Evolutionary conservation across 352 stramenopile genomes (phyloP).

Genomic region (Elongisporangium prolatum): DNA sequence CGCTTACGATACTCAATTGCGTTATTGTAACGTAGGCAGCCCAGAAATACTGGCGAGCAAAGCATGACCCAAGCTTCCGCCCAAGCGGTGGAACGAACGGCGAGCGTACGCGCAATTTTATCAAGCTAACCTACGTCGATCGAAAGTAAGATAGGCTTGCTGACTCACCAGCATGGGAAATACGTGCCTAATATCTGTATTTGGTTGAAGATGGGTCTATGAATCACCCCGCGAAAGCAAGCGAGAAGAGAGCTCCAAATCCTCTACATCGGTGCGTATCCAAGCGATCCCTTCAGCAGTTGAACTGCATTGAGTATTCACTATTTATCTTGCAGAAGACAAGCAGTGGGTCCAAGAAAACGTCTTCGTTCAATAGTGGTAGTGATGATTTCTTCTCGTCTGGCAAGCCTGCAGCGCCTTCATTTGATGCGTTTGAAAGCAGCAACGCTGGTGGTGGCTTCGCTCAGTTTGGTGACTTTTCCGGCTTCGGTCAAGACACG

Average conservation of each 20-base stretch:
- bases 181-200: background rate
- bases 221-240: slow-evolving; percentile 60
- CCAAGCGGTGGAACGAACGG: slow-evolving; percentile 65
- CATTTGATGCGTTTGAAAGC: slow-evolving; percentile 31
- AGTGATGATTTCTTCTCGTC: slow-evolving; percentile 51
- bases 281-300: background rate
- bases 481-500: slow-evolving; percentile 44
- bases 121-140: slow-evolving; percentile 84
- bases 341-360: slow-evolving; percentile 44
- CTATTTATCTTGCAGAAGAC: slow-evolving; percentile 24
- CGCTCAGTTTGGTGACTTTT: slow-evolving; percentile 72
- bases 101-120: slow-evolving; percentile 87
- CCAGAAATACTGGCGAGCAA: slow-evolving; percentile 82
- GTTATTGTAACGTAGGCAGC: slow-evolving; percentile 33
- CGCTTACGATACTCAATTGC: background rate
- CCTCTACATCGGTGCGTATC: slow-evolving; percentile 30
- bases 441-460: slow-evolving; percentile 31
- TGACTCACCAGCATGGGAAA: background rate
- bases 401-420: slow-evolving; percentile 12
- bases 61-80: slow-evolving; percentile 78
- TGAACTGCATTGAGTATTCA: background rate
- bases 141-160: slow-evolving; percentile 48
- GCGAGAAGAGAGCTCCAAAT: slow-evolving; percentile 29
- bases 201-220: slow-evolving; percentile 58
- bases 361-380: slow-evolving; percentile 8